These are phyloP conservation scores for Favolaschia claudopus DNA, from an alignment of 768 basidiomycete genomes.

Conservation along the genomic window DNA sequence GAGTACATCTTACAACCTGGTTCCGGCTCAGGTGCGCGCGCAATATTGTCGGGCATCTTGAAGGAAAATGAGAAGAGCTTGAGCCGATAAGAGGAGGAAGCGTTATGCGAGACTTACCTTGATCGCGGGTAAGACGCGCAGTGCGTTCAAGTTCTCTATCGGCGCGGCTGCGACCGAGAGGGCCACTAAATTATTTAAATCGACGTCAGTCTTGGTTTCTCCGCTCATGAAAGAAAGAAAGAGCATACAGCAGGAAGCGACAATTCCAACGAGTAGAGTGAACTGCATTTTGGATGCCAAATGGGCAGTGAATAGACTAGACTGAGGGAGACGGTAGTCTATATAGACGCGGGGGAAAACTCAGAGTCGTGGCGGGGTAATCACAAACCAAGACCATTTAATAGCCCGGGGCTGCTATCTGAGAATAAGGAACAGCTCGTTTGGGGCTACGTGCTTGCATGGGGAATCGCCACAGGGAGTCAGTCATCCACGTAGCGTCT, in stretches of 20 bases:
- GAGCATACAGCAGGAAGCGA: neutral
- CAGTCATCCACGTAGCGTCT: too few species aligned
- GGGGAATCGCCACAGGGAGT: too few species aligned
- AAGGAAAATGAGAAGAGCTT: neutral
- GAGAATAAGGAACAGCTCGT: too few species aligned
- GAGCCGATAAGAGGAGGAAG: neutral
- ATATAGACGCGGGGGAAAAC: too few species aligned
- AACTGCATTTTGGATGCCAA: too few species aligned
- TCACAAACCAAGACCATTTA: too few species aligned
- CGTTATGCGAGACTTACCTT: neutral
- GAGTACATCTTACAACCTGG: slow-evolving; percentile 5
- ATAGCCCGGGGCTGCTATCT: too few species aligned
- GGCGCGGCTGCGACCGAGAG: neutral
- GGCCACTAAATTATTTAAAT: neutral
- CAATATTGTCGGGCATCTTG: neutral
- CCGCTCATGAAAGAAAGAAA: neutral
- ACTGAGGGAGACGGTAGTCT: too few species aligned
- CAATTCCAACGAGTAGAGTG: neutral
- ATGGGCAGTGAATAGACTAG: too few species aligned
- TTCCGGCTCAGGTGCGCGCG: slow-evolving; percentile 6
- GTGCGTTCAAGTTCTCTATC: neutral
- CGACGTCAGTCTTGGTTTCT: neutral
- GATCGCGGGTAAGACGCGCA: neutral
- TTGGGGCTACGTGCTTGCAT: too few species aligned
- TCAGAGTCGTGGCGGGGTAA: too few species aligned